Evolutionary conservation across 306 rosid genomes (phyloP).

Genomic region (Quercus berberidifolia): DNA sequence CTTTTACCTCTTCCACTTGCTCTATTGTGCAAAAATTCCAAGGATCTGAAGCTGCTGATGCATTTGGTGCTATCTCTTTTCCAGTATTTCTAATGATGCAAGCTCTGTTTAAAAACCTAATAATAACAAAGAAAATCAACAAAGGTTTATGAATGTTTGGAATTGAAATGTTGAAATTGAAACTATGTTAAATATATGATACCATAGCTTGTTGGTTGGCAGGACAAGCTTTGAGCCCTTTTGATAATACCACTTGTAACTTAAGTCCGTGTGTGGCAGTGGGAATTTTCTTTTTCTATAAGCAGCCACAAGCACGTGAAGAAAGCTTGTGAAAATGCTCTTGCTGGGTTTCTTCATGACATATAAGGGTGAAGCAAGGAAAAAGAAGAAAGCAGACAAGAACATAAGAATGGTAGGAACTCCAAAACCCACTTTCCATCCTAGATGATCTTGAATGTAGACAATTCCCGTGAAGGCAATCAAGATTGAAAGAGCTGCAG

Average conservation of each 20-base stretch:
- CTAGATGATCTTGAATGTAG: slow-evolving; percentile 54
- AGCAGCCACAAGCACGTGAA: slow-evolving; percentile 42
- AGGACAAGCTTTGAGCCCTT: slow-evolving; percentile 38
- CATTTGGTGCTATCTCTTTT: slow-evolving; percentile 39
- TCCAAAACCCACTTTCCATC: slow-evolving; percentile 74
- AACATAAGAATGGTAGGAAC: slow-evolving; percentile 59
- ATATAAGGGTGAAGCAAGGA: slow-evolving; percentile 46
- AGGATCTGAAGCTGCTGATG: slow-evolving; percentile 38
- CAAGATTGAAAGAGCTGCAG: slow-evolving; percentile 37
- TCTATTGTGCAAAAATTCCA: slow-evolving; percentile 70
- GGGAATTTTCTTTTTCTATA: slow-evolving; percentile 42
- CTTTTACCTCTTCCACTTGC: slow-evolving; percentile 68
- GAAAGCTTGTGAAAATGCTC: slow-evolving; percentile 54
- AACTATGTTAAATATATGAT: not conserved
- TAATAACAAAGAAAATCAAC: not conserved
- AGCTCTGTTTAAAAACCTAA: slow-evolving; percentile 62
- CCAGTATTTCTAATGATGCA: slow-evolving; percentile 44
- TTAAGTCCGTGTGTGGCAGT: slow-evolving; percentile 23
- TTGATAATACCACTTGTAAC: slow-evolving; percentile 26
- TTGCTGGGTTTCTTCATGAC: slow-evolving; percentile 44
- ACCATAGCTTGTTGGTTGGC: slow-evolving; percentile 70
- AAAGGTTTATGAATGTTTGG: not conserved
- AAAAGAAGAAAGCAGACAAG: slow-evolving; percentile 36
- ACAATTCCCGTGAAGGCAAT: slow-evolving; percentile 50
- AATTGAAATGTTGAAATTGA: not conserved